Conservation (phyloP, 192 early-diverging fungal genomes). For the Geosiphon pyriformis region DNA sequence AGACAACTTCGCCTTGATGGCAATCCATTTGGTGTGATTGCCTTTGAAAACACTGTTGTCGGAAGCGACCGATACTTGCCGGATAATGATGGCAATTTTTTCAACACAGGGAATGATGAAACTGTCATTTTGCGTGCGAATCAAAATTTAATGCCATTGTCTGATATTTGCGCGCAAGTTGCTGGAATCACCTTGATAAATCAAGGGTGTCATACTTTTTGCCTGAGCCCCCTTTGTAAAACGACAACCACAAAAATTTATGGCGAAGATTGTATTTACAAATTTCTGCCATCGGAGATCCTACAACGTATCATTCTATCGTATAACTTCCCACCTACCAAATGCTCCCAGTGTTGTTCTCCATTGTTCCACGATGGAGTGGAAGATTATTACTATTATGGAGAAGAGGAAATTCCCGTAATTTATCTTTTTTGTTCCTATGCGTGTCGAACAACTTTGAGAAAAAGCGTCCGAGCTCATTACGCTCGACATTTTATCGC, state of each 20-base stretch:
- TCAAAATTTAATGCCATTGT: background rate
- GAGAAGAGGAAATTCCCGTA: background rate
- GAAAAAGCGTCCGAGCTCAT: background rate
- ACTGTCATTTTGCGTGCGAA: background rate
- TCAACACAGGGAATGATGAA: background rate
- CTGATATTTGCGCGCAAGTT: constrained; percentile 11
- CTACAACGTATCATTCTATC: background rate
- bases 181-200: background rate
- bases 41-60: background rate
- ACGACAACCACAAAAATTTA: background rate
- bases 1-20: constrained; percentile 21
- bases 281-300: background rate
- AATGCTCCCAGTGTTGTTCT: background rate
- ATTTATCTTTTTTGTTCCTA: background rate
- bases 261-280: background rate
- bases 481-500: background rate
- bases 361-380: constrained; percentile 11
- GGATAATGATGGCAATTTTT: background rate
- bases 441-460: background rate
- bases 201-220: background rate
- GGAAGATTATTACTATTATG: background rate
- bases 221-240: background rate
- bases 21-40: constrained; percentile 23
- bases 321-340: background rate
- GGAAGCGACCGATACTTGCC: background rate